Conservation (phyloP, 2,329 filamentous ascomycete genomes). For the Paecilomyces fulvus region DNA sequence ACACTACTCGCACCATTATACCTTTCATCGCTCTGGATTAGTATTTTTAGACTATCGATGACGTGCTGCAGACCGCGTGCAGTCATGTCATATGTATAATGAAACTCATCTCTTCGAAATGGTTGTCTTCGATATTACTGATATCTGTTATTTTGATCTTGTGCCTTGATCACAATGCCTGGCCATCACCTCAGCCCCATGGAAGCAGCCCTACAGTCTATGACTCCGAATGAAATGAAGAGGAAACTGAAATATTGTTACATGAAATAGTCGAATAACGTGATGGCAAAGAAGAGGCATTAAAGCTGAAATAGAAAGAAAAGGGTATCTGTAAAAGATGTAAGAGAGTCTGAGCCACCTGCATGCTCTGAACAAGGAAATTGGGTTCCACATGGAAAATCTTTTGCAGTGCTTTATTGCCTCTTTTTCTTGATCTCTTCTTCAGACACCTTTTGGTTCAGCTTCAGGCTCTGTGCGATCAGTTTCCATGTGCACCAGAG, state of each 20-base stretch:
- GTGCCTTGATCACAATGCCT: not conserved
- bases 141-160: not conserved
- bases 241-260: not conserved
- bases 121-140: not conserved
- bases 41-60: not conserved
- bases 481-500: slow-evolving; percentile 76
- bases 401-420: slow-evolving; percentile 18
- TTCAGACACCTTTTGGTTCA: slow-evolving; percentile 15
- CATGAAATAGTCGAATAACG: not conserved
- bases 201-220: not conserved
- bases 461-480: slow-evolving; percentile 22
- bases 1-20: slow-evolving; percentile 8
- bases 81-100: not conserved
- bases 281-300: not conserved
- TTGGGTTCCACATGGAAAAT: not conserved
- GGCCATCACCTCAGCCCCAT: not conserved
- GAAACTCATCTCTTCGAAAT: slow-evolving; percentile 1
- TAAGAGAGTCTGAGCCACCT: not conserved
- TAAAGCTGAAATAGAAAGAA: slow-evolving; percentile 1
- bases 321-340: not conserved
- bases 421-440: slow-evolving; percentile 26
- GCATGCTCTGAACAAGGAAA: slow-evolving; percentile 3
- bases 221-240: too few relatives aligned
- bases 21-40: not conserved
- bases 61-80: not conserved